Evolutionary conservation across 2,329 filamentous ascomycete genomes (phyloP).

Genomic region (Phaeosphaeria sp.): DNA sequence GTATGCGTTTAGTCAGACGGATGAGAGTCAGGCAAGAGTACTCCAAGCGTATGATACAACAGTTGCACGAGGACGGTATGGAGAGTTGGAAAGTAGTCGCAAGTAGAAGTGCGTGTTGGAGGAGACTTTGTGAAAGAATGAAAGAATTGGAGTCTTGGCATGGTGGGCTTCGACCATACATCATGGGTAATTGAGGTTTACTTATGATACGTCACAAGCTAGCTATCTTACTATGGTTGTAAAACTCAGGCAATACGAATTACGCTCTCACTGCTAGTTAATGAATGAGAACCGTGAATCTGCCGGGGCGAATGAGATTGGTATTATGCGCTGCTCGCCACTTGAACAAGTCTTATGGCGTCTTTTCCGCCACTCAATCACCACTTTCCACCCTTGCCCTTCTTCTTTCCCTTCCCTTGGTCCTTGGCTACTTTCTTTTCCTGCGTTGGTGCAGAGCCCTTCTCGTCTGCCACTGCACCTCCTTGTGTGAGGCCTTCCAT

Average conservation of each 20-base stretch:
- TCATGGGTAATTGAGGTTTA: too few species aligned
- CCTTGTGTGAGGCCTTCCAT: constrained; percentile 77
- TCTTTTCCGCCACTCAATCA: neutral
- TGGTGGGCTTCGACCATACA: neutral
- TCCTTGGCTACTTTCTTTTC: constrained; percentile 40
- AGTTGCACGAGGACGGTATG: constrained; percentile 85
- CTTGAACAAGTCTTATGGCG: neutral
- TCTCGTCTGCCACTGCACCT: constrained; percentile 76
- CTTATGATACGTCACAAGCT: too few species aligned
- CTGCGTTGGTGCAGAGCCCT: constrained; percentile 36
- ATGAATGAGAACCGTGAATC: neutral
- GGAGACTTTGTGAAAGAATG: neutral
- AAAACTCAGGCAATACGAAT: neutral
- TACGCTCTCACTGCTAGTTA: neutral
- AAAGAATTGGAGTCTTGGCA: neutral
- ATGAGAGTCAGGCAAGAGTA: constrained; percentile 93
- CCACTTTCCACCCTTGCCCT: constrained; percentile 45
- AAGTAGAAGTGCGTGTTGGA: constrained; percentile 15
- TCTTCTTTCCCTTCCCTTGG: constrained; percentile 46
- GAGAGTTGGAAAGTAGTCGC: constrained; percentile 81
- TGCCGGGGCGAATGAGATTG: neutral
- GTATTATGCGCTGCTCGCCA: neutral
- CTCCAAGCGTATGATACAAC: constrained; percentile 98
- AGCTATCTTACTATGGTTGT: too few species aligned
- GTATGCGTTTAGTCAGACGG: constrained; percentile 97